Base-by-base conservation (phyloP, 495 filamentous ascomycete genomes). In the Lepidopterella palustris region DNA sequence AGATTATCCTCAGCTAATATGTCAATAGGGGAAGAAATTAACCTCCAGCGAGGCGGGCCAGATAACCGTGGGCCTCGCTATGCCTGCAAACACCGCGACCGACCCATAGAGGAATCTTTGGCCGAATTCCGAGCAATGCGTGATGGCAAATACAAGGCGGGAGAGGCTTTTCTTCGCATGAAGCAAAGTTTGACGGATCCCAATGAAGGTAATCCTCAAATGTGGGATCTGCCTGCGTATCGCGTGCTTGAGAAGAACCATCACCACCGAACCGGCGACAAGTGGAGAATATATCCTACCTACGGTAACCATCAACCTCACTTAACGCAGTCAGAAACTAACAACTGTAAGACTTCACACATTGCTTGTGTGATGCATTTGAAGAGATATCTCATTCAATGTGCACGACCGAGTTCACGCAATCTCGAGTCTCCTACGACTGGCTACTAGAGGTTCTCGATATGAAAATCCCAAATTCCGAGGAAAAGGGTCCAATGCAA, bases 281-380 rank as follows among this genome's bases (percentile, higher is more conserved):
- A 85, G 69, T 96, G 89, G 88, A 82, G 79, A 65, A 89, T 95
- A 47, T 95, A 92, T 64, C 92, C 91, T 0, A 90, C 91, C 0
- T 96, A 96, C 69, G n/a, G 9, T 40, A 9, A 9, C n/a, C 9
- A 9, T 9, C 9, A 9, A 40, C 9, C 35, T 9, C 9, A 9
- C n/a, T 9, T n/a, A 40, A 40, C 9, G n/a, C 35, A 40, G n/a
- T 40, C 9, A 9, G 35, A 9, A 10, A n/a, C n/a, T n/a, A n/a
- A n/a, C n/a, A n/a, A n/a, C n/a, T n/a, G n/a, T n/a, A n/a, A n/a
- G 92, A 95, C 69, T 92, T 95, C 64, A 88, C 90, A 6, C 89
- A 95, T 73, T 88, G 87, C 60, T 77, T 96, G n/a, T 90, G 86
- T 63, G 91, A 93, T 79, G 86, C 84, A 65, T 88, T 93, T 54